A percentile compares a stretch with the other conserved stretches of the same genome.
Conservation (phyloP, 768 basidiomycete species). For the Lactarius hengduanensis region DNA sequence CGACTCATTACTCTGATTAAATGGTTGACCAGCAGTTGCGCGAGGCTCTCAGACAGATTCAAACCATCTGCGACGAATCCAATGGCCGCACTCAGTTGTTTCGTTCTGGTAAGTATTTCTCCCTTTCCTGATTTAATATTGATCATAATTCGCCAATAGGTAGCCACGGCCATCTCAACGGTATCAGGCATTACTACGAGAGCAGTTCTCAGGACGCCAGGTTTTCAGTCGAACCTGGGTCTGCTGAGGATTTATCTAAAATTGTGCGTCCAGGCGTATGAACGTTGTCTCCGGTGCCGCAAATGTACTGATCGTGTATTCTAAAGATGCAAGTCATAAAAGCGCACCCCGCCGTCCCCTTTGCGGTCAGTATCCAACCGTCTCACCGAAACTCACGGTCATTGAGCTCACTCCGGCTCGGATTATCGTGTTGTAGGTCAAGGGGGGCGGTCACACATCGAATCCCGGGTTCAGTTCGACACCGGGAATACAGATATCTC, state of each 20-base stretch:
- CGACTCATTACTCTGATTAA: not conserved
- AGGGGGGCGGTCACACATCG: not conserved
- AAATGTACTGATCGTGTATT: not conserved
- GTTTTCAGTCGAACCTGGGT: not conserved
- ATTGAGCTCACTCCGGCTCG: not conserved
- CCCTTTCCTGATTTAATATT: not conserved
- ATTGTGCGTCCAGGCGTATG: not conserved
- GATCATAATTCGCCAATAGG: not conserved
- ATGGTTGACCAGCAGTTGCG: not conserved
- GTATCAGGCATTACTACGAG: not conserved
- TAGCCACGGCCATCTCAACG: not conserved
- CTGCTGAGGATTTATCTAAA: not conserved
- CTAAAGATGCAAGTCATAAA: not conserved
- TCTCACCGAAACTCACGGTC: not conserved
- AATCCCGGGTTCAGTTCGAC: not conserved
- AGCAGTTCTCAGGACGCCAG: not conserved
- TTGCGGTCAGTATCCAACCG: not conserved
- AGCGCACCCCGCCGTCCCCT: not conserved
- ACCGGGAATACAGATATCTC: not conserved
- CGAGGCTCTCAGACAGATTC: not conserved
- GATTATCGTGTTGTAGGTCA: not conserved
- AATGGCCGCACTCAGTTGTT: not conserved
- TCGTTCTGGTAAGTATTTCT: not conserved
- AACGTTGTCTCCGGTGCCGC: not conserved
- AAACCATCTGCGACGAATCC: not conserved